A percentile compares a stretch with the other conserved stretches of the same genome.
These are phyloP conservation scores for Geoglossum glabrum DNA, from an alignment of 495 filamentous ascomycete genomes.

Conservation along the genomic window DNA sequence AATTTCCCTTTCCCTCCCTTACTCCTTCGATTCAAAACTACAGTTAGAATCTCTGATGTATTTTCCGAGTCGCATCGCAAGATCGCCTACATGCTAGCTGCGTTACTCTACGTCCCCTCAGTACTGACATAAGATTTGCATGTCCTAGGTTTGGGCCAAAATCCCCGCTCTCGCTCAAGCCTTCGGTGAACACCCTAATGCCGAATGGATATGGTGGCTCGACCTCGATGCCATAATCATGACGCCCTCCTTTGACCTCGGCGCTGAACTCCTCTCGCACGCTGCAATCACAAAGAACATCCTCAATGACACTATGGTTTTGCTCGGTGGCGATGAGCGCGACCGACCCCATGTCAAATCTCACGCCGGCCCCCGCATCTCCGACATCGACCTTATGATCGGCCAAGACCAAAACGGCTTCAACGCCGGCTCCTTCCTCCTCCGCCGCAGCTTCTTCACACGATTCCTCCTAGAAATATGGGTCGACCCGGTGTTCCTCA, in stretches of 20 bases:
- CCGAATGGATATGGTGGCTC: conserved; percentile 22
- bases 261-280: conserved; percentile 13
- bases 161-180: conserved; percentile 20
- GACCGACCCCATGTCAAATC: background rate
- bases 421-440: conserved; percentile 20
- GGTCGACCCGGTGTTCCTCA: conserved; percentile 17
- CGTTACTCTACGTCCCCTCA: too few relatives aligned
- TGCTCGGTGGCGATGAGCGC: background rate
- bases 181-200: conserved; percentile 16
- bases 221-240: conserved; percentile 23
- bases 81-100: too few relatives aligned
- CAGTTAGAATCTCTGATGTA: too few relatives aligned
- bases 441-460: conserved; percentile 17
- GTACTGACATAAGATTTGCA: background rate
- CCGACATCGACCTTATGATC: conserved; percentile 18
- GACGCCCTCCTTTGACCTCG: conserved; percentile 13
- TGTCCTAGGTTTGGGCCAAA: conserved; percentile 17
- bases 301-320: background rate
- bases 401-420: conserved; percentile 21
- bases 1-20: background rate
- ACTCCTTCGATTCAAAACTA: too few relatives aligned
- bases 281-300: conserved; percentile 10
- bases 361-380: conserved; percentile 7
- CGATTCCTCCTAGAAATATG: conserved; percentile 17
- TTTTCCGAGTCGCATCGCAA: too few relatives aligned